phyloP scores from a whole-genome alignment of 2,329 filamentous ascomycete genomes.

The Diaporthe citri region DNA sequence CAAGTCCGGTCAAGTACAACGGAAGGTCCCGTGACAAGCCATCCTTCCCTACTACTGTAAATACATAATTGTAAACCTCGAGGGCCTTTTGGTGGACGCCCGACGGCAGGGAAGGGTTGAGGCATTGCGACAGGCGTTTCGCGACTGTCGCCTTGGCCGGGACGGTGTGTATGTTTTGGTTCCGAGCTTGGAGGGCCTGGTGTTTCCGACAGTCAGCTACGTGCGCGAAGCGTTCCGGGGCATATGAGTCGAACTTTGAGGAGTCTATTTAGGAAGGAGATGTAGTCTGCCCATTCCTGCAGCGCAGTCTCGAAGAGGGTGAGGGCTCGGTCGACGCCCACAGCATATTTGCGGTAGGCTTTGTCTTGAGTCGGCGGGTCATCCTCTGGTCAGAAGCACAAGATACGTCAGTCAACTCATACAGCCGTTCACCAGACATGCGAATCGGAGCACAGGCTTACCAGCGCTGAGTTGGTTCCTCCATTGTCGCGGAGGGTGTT shows the following conservation, averaged over 20 bases:
- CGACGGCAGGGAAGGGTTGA: conserved; percentile 92
- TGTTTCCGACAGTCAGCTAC: conserved; percentile 45
- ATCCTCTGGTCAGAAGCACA: conserved; percentile 16
- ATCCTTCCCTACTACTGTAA: conserved; percentile 85
- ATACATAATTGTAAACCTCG: conserved; percentile 93
- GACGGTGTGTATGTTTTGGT: conserved; percentile 76
- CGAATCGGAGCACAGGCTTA: conserved; percentile 58
- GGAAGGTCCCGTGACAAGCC: conserved; percentile 85
- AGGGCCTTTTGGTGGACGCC: conserved; percentile 98
- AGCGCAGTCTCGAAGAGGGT: conserved; percentile 91
- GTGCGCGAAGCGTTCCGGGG: conserved; percentile 28
- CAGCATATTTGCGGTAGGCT: conserved; percentile 87
- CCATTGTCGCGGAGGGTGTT: conserved; percentile 78
- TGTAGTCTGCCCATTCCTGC: conserved; percentile 99
- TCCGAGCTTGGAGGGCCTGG: conserved; percentile 91
- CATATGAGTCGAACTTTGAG: conserved; percentile 74
- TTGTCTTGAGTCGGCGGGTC: conserved; percentile 72
- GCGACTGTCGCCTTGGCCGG: conserved; percentile 87
- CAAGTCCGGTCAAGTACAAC: conserved; percentile 90
- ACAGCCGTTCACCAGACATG: background rate
- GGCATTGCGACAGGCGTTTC: conserved; percentile 92
- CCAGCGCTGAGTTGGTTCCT: conserved; percentile 83
- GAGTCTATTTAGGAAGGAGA: conserved; percentile 92
- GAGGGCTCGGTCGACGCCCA: conserved; percentile 87
- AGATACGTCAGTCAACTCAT: conserved; percentile 22